A percentile compares a stretch with the other conserved stretches of the same genome.
Evolutionary conservation across 1,284 basidiomycete species (phyloP).

Genomic region (Tetrapyrgos nigripes): DNA sequence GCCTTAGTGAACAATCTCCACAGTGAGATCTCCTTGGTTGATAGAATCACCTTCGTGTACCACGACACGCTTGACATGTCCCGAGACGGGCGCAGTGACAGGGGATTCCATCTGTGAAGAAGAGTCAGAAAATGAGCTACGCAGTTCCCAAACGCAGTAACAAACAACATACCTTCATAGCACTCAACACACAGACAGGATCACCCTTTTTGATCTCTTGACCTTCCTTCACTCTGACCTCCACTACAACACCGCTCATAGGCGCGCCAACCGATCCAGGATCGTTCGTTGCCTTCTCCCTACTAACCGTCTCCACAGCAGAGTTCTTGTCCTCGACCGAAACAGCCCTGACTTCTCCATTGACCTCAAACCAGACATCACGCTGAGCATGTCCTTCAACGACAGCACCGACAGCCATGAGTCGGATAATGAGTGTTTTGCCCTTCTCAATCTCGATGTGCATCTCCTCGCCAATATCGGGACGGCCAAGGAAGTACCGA

Average conservation of each 20-base stretch:
- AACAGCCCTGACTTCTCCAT: conserved; percentile 94
- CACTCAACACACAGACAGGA: conserved; percentile 87
- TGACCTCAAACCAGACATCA: conserved; percentile 99
- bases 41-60: conserved; percentile 93
- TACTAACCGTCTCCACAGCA: conserved; percentile 91
- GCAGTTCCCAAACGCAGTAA: no score
- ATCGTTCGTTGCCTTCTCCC: conserved; percentile 93
- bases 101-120: conserved; percentile 88
- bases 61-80: conserved; percentile 91
- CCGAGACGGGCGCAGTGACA: conserved; percentile 94
- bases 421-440: conserved; percentile 95
- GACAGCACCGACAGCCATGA: conserved; percentile 95
- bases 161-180: conserved; percentile 78
- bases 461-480: conserved; percentile 94
- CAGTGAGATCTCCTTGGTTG: conserved; percentile 86
- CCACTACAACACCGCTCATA: conserved; percentile 98
- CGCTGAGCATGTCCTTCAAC: conserved; percentile 91
- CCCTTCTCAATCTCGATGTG: conserved; percentile 97
- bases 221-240: conserved; percentile 97
- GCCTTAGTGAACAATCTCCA: conserved; percentile 79
- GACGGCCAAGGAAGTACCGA: conserved; percentile 95
- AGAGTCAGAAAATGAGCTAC: conserved; percentile 24
- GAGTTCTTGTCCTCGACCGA: conserved; percentile 96
- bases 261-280: conserved; percentile 96
- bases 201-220: conserved; percentile 98